Evolutionary conservation across 2,329 filamentous ascomycete species (phyloP).

Genomic region (Aspergillus uvarum): DNA sequence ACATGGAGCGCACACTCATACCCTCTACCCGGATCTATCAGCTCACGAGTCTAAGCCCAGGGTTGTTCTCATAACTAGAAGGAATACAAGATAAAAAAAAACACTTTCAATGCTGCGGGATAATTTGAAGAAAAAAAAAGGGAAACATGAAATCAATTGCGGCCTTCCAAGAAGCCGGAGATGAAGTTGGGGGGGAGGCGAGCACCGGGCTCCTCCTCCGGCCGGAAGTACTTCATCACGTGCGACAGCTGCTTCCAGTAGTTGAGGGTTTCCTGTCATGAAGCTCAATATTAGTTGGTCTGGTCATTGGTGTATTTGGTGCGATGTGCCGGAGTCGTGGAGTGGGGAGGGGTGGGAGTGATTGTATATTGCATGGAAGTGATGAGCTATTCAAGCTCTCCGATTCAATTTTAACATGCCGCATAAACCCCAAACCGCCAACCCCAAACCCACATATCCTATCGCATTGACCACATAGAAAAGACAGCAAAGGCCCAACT

Average conservation of each 20-base stretch:
- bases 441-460: not conserved
- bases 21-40: constrained; percentile 26
- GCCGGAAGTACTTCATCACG: constrained; percentile 94
- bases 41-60: constrained; percentile 3
- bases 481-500: constrained; percentile 13
- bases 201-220: constrained; percentile 74
- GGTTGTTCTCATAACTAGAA: not conserved
- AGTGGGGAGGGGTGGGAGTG: not conserved
- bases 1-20: constrained; percentile 27
- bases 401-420: not conserved
- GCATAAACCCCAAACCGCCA: no score
- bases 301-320: not conserved
- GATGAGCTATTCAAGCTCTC: not conserved
- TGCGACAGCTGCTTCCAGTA: constrained; percentile 98
- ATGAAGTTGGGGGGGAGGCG: constrained; percentile 88
- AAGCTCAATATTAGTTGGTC: constrained; percentile 1
- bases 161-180: constrained; percentile 88
- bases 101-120: constrained; percentile 22
- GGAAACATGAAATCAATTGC: constrained; percentile 40
- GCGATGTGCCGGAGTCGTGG: not conserved
- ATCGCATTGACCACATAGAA: not conserved
- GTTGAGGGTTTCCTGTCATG: constrained; percentile 85
- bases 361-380: not conserved
- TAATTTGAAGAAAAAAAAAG: constrained; percentile 20
- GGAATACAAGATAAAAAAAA: not conserved